A percentile compares a stretch with the other conserved stretches of the same genome.
These are phyloP conservation scores for Posidonia oceanica DNA, from an alignment of 116 monocot genomes.

Conservation along the genomic window DNA sequence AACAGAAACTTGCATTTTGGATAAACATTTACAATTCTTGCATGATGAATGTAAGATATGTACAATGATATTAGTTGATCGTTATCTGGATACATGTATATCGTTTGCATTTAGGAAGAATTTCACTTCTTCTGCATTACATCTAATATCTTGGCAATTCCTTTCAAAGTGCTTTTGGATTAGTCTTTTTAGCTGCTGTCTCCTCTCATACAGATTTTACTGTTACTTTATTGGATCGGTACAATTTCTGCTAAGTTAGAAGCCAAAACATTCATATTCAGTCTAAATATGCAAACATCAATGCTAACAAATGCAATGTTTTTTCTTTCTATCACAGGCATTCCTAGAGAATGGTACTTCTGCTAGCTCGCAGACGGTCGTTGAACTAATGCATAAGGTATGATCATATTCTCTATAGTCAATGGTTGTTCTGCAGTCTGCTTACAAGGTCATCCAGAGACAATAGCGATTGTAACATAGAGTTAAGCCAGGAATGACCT, in stretches of 20 bases:
- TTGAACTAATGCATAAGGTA: slow-evolving; percentile 49
- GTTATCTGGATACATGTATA: background rate
- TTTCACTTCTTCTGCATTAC: background rate
- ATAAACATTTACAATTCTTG: slow-evolving; percentile 94
- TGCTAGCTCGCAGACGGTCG: slow-evolving; percentile 40
- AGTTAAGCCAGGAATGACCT: too few relatives aligned
- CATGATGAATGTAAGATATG: slow-evolving; percentile 74
- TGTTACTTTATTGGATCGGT: too few relatives aligned
- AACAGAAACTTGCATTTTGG: slow-evolving; percentile 97
- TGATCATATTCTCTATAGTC: background rate
- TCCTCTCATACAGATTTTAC: too few relatives aligned
- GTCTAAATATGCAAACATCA: background rate
- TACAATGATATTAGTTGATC: background rate
- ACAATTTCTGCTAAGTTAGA: too few relatives aligned
- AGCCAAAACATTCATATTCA: too few relatives aligned
- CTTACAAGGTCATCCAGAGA: too few relatives aligned
- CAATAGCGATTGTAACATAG: too few relatives aligned
- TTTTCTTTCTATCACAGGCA: slow-evolving; percentile 18
- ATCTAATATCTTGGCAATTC: background rate
- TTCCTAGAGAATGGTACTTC: slow-evolving; percentile 49
- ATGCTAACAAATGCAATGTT: background rate
- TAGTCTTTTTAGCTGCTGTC: too few relatives aligned
- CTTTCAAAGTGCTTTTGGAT: too few relatives aligned
- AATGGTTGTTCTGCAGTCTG: too few relatives aligned
- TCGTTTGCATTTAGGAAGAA: background rate